Evolutionary conservation across 441 rosid species (phyloP).

Genomic region (Metrosideros polymorpha): DNA sequence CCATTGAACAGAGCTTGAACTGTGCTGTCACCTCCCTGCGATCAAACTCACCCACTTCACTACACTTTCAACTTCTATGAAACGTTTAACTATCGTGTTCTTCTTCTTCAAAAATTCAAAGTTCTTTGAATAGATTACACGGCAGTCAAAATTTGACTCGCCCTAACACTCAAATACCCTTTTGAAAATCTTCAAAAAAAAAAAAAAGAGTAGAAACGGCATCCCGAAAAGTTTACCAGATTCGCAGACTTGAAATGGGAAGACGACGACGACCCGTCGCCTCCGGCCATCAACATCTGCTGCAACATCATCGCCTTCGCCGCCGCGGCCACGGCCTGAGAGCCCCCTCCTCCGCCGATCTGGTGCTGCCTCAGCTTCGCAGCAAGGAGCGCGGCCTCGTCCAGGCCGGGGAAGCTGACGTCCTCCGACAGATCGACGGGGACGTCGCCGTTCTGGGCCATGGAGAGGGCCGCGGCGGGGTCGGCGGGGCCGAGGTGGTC

Average conservation of each 20-base stretch:
- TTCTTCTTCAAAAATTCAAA: neutral
- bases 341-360: constrained; percentile 24
- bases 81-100: neutral
- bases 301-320: constrained; percentile 35
- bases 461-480: constrained; percentile 25
- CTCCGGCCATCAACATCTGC: constrained; percentile 33
- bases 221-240: neutral
- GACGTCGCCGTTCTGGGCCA: constrained; percentile 6
- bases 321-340: constrained; percentile 6
- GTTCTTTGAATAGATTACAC: neutral
- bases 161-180: neutral
- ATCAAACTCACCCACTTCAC: neutral
- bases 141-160: neutral
- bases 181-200: neutral
- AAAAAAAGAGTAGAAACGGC: neutral
- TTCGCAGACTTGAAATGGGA: neutral
- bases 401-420: constrained; percentile 34
- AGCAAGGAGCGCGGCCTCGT: constrained; percentile 32
- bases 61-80: neutral
- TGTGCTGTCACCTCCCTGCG: constrained; percentile 35
- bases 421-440: constrained; percentile 29
- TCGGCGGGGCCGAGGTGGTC: constrained; percentile 12
- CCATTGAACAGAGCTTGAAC: constrained; percentile 48
- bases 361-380: constrained; percentile 60
- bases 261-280: constrained; percentile 2